A percentile compares a stretch with the other conserved stretches of the same genome.
phyloP scores from a whole-genome alignment of 164 flowering plant species.

The Vitis labrusca region DNA sequence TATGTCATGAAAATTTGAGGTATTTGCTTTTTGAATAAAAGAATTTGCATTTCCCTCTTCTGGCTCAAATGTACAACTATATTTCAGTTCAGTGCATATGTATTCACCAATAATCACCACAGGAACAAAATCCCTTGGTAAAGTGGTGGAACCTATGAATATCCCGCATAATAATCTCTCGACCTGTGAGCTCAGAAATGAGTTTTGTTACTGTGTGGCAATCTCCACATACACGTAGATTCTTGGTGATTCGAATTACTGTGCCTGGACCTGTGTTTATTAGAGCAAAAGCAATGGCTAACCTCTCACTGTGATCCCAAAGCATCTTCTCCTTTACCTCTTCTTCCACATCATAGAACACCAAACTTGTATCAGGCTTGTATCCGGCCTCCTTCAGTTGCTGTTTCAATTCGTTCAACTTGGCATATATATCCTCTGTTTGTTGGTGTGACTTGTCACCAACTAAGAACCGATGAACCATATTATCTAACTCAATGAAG shows the following conservation, averaged over 20 bases:
- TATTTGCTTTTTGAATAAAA: neutral
- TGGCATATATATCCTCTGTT: conserved; percentile 31
- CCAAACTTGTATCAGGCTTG: conserved; percentile 38
- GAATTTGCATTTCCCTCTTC: neutral
- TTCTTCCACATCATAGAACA: conserved; percentile 38
- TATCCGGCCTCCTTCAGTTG: conserved; percentile 37
- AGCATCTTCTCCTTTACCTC: conserved; percentile 45
- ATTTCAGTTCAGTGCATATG: neutral
- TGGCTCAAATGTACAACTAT: neutral
- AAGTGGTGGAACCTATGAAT: conserved; percentile 42
- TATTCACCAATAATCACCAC: conserved; percentile 43
- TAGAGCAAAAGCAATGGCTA: conserved; percentile 48
- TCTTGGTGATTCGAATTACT: conserved; percentile 41
- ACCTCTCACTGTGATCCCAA: conserved; percentile 48
- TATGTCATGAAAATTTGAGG: neutral
- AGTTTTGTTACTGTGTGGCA: conserved; percentile 42
- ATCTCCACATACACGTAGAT: conserved; percentile 45
- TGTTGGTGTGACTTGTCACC: conserved; percentile 43
- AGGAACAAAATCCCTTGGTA: conserved; percentile 35
- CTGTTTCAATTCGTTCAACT: conserved; percentile 30
- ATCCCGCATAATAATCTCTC: conserved; percentile 44
- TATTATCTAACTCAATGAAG: conserved; percentile 37
- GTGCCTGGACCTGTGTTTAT: conserved; percentile 30
- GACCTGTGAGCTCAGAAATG: conserved; percentile 35
- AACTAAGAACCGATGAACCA: conserved; percentile 38